Conservation (phyloP, 2,329 filamentous ascomycete species). For the Fusarium longipes region DNA sequence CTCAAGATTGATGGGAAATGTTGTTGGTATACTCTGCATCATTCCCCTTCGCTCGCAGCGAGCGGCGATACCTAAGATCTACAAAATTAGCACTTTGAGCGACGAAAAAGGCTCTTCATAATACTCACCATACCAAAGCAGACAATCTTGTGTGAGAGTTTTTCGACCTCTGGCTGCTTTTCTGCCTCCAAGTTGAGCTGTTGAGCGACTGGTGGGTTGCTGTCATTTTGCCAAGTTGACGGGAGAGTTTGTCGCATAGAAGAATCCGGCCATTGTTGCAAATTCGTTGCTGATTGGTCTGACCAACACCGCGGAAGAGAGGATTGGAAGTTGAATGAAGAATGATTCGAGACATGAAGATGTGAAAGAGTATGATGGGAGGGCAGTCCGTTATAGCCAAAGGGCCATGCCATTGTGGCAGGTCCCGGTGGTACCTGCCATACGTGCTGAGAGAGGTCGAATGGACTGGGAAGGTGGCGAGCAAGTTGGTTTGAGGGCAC, state of each 20-base stretch:
- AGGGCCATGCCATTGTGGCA: accelerated
- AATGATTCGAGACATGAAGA: not conserved
- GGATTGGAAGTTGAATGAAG: not conserved
- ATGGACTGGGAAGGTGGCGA: accelerated
- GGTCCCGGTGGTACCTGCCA: accelerated
- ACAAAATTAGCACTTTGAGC: not conserved
- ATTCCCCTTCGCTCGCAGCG: not conserved
- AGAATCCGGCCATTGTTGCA: not conserved
- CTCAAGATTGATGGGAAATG: slow-evolving; percentile 1
- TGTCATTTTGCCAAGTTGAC: not conserved
- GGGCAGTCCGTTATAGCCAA: no score
- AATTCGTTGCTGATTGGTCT: accelerated
- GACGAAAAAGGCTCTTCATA: accelerated
- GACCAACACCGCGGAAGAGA: not conserved
- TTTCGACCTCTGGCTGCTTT: not conserved
- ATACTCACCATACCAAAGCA: slow-evolving; percentile 31
- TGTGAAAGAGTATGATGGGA: not conserved
- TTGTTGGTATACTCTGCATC: not conserved
- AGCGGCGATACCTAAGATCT: slow-evolving; percentile 16
- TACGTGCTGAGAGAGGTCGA: accelerated
- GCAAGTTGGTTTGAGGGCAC: not conserved
- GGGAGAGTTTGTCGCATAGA: not conserved
- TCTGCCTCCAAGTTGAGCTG: not conserved
- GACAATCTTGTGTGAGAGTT: not conserved
- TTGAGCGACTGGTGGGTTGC: not conserved